phyloP scores from a whole-genome alignment of 2,329 filamentous ascomycete genomes.

The Lasiodiplodia gonubiensis region DNA sequence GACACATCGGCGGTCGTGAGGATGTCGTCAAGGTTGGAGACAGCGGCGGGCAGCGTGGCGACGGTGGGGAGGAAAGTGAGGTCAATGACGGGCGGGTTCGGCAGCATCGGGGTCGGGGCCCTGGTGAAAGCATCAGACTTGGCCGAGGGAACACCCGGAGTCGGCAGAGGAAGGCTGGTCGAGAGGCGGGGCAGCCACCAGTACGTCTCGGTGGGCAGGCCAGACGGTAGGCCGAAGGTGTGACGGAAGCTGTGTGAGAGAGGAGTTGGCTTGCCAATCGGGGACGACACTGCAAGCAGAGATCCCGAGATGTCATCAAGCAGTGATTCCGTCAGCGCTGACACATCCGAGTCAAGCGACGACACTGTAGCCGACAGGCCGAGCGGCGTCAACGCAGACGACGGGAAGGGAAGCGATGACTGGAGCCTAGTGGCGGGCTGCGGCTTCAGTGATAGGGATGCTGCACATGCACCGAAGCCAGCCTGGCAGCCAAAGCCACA shows the following conservation, averaged over 20 bases:
- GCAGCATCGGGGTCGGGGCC: neutral
- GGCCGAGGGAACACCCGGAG: neutral
- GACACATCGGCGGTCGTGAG: neutral
- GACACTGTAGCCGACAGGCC: too few relatives aligned
- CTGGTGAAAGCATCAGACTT: neutral
- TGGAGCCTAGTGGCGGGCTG: neutral
- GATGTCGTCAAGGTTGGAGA: neutral
- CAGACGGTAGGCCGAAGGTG: neutral
- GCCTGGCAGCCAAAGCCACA: slow-evolving; percentile 7
- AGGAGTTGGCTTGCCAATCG: too few relatives aligned
- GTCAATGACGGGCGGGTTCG: slow-evolving; percentile 7
- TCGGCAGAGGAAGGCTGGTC: neutral
- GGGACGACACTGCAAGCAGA: too few relatives aligned
- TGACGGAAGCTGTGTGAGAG: neutral
- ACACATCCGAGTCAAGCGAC: too few relatives aligned
- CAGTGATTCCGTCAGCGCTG: too few relatives aligned
- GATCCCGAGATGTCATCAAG: too few relatives aligned
- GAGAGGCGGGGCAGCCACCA: slow-evolving; percentile 1
- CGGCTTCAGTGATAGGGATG: neutral
- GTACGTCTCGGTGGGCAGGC: neutral
- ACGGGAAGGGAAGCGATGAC: too few relatives aligned
- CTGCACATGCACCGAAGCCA: neutral
- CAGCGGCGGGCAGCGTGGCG: neutral
- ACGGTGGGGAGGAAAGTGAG: neutral
- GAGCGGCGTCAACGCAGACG: too few relatives aligned